These are phyloP conservation scores for Lonicera japonica DNA, from an alignment of 129 eudicot species.

Conservation along the genomic window DNA sequence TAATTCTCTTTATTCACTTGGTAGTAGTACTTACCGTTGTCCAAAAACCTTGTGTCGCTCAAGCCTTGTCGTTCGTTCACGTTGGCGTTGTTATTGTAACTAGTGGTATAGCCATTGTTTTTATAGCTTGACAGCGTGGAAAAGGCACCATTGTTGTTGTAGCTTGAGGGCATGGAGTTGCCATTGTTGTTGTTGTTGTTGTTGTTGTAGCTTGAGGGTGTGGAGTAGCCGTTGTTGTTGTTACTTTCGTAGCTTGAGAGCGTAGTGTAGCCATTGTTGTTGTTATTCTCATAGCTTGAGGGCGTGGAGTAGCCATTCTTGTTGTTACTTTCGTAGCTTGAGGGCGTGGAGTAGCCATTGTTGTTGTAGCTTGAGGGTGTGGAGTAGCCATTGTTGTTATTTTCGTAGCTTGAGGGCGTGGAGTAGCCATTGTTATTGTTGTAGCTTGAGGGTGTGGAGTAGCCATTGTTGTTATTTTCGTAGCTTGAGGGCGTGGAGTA, in stretches of 20 bases:
- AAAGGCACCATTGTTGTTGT: conserved; percentile 5
- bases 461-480: conserved; percentile 23
- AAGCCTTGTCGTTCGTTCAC: conserved; percentile 39
- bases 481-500: conserved; percentile 13
- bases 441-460: no score
- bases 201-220: conserved; percentile 1
- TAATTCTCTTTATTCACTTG: conserved; percentile 14
- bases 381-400: conserved; percentile 18
- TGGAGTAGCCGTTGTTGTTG: conserved; percentile 18
- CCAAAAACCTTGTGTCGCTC: conserved; percentile 58
- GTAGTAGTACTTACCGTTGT: conserved; percentile 40
- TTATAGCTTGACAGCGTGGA: background rate
- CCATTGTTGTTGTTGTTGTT: conserved; percentile 22
- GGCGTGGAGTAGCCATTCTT: conserved; percentile 9
- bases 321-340: conserved; percentile 15
- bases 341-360: background rate
- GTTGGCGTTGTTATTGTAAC: background rate
- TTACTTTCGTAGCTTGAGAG: conserved; percentile 4
- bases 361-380: conserved; percentile 6
- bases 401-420: conserved; percentile 14
- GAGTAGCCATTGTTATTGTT: conserved; percentile 16
- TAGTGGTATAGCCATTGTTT: conserved; percentile 10
- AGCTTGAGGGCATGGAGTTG: background rate
- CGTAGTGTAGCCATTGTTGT: background rate
- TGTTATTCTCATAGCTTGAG: conserved; percentile 10